Conservation (phyloP, 257 asterid species). For the Gynochthodes officinalis region DNA sequence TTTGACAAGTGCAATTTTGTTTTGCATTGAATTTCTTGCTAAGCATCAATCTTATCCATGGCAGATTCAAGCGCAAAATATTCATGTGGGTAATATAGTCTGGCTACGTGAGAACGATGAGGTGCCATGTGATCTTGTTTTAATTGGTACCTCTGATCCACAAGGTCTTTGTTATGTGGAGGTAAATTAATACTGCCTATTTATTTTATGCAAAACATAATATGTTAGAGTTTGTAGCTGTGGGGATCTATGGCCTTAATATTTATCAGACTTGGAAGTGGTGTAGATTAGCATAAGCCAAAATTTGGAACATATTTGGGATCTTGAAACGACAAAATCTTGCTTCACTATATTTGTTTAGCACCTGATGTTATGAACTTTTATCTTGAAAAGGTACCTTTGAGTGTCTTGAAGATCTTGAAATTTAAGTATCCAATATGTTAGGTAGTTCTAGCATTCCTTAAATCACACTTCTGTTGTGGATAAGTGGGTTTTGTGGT, state of each 20-base stretch:
- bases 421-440: background rate
- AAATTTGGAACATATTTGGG: background rate
- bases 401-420: background rate
- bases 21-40: background rate
- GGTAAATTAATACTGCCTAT: conserved; percentile 45
- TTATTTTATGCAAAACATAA: conserved; percentile 2
- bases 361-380: background rate
- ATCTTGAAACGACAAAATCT: background rate
- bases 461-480: background rate
- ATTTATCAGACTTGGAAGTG: background rate
- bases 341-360: background rate
- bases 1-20: background rate
- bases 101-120: conserved; percentile 99
- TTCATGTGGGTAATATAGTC: conserved; percentile 83
- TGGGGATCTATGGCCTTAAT: background rate
- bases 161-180: conserved; percentile 88
- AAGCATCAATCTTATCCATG: conserved; percentile 13
- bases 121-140: conserved; percentile 94
- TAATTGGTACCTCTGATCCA: conserved; percentile 93
- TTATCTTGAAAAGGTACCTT: background rate
- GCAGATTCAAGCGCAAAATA: conserved; percentile 89
- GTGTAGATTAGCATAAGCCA: background rate
- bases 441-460: background rate
- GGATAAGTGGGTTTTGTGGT: too few relatives aligned
- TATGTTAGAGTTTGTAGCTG: conserved; percentile 1